A percentile compares a stretch with the other conserved stretches of the same genome.
Evolutionary conservation across 345 rosid genomes (phyloP).

Genomic region (Excoecaria cochinchinensis): DNA sequence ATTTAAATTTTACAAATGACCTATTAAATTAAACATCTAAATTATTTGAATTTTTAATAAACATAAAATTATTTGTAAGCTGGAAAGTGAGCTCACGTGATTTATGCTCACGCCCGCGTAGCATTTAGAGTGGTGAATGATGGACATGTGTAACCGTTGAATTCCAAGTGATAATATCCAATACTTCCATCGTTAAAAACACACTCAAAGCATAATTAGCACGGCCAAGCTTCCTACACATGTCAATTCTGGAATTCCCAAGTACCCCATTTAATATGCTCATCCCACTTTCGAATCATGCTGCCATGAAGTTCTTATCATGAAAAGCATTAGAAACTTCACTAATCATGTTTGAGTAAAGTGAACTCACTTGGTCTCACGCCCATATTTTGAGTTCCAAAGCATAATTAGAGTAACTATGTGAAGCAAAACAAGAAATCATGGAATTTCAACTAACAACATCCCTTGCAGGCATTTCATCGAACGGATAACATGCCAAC

Average conservation of each 20-base stretch:
- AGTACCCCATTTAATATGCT: slow-evolving; percentile 46
- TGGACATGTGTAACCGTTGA: slow-evolving; percentile 37
- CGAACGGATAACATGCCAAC: slow-evolving; percentile 47
- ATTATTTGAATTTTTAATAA: too few relatives aligned
- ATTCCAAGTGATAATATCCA: slow-evolving; percentile 73
- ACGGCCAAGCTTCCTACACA: slow-evolving; percentile 61
- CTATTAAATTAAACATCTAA: too few relatives aligned
- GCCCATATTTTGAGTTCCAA: slow-evolving; percentile 39
- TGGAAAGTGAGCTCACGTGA: too few relatives aligned
- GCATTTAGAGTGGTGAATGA: too few relatives aligned
- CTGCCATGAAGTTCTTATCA: slow-evolving; percentile 62
- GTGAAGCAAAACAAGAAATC: slow-evolving; percentile 48
- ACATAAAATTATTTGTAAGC: too few relatives aligned
- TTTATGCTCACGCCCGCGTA: too few relatives aligned
- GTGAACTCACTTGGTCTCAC: slow-evolving; percentile 53
- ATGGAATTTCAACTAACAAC: slow-evolving; percentile 72
- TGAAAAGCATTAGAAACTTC: slow-evolving; percentile 38
- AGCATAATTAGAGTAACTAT: slow-evolving; percentile 38
- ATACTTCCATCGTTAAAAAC: slow-evolving; percentile 49
- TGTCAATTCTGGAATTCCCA: slow-evolving; percentile 64
- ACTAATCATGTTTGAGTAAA: slow-evolving; percentile 51
- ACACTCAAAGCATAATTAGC: slow-evolving; percentile 47
- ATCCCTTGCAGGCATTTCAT: slow-evolving; percentile 66
- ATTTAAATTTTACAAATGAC: too few relatives aligned
- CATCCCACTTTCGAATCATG: slow-evolving; percentile 46